Percentiles rank a stretch among this genome's conserved stretches.
Evolutionary conservation across 192 early-diverging fungal species (phyloP).

Genomic region (Coemansia sp.): DNA sequence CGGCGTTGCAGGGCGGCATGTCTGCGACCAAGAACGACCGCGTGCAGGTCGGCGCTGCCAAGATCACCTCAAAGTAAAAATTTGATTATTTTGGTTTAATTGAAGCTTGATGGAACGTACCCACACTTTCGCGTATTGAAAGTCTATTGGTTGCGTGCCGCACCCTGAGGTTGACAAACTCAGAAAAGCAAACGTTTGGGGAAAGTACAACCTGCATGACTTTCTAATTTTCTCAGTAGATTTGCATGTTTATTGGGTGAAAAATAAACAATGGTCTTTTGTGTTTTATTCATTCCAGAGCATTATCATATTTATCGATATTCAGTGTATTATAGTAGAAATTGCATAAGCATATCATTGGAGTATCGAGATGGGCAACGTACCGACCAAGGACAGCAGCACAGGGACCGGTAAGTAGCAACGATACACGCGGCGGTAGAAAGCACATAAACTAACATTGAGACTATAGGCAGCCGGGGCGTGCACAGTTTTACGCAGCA

Average conservation of each 20-base stretch:
- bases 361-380: constrained; percentile 2
- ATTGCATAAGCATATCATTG: background rate
- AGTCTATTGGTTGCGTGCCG: too few species aligned
- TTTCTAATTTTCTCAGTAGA: too few species aligned
- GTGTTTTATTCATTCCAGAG: too few species aligned
- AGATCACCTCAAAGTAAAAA: constrained; percentile 29
- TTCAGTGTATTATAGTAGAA: too few species aligned
- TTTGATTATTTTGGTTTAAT: background rate
- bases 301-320: too few species aligned
- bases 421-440: background rate
- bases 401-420: background rate
- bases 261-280: background rate
- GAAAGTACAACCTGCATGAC: too few species aligned
- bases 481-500: constrained; percentile 79
- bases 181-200: too few species aligned
- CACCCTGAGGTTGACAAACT: too few species aligned
- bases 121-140: too few species aligned
- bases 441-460: background rate
- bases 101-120: background rate
- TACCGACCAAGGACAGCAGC: background rate
- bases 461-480: constrained; percentile 18
- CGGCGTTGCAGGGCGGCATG: constrained; percentile 26
- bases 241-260: background rate
- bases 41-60: constrained; percentile 51
- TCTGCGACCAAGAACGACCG: constrained; percentile 36